Conservation (phyloP, 768 basidiomycete species). For the Suillus occidentalis region DNA sequence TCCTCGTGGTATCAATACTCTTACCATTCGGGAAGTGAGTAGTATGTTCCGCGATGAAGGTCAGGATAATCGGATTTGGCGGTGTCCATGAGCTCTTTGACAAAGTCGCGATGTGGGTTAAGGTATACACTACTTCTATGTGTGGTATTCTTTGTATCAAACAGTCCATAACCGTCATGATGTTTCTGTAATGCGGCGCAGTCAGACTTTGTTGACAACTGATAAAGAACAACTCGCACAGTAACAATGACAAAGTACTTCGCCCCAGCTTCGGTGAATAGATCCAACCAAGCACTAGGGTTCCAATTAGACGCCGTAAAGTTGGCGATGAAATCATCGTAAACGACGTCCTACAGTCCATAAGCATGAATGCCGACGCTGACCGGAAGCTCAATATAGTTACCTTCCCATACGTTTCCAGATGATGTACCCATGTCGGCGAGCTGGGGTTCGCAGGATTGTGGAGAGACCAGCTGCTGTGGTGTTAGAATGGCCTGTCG, state of each 20-base stretch:
- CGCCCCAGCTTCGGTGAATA: conserved; percentile 56
- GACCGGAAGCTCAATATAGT: not conserved
- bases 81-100: conserved; percentile 49
- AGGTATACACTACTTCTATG: conserved; percentile 49
- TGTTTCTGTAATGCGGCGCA: conserved; percentile 43
- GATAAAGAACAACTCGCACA: conserved; percentile 28
- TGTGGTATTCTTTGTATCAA: conserved; percentile 55
- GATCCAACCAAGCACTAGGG: conserved; percentile 52
- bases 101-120: conserved; percentile 51
- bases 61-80: conserved; percentile 50
- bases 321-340: conserved; percentile 59
- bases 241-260: conserved; percentile 63
- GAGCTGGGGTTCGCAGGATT: conserved; percentile 35
- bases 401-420: conserved; percentile 48
- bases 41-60: conserved; percentile 58
- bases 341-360: conserved; percentile 39
- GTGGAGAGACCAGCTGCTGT: conserved; percentile 39
- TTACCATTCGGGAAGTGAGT: conserved; percentile 55
- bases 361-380: not conserved
- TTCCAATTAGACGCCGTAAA: conserved; percentile 56
- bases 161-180: conserved; percentile 59
- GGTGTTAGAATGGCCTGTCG: not conserved
- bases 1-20: conserved; percentile 4
- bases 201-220: not conserved
- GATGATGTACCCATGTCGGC: conserved; percentile 49